Conservation (phyloP, 192 early-diverging fungal species). For the Haplosporangium gracile region DNA sequence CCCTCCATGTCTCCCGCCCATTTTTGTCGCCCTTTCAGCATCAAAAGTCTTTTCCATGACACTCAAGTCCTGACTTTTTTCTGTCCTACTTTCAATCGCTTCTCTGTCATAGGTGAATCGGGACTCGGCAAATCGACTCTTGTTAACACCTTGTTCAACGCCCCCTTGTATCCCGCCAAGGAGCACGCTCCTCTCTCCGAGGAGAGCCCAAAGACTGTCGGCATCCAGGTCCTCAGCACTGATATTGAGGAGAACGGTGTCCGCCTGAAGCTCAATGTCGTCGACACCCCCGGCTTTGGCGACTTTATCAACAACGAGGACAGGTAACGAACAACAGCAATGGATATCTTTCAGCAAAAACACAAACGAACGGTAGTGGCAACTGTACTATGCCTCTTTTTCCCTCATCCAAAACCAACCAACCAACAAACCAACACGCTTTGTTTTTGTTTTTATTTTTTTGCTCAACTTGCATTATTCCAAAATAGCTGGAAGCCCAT, state of each 20-base stretch:
- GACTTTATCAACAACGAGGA: constrained; percentile 99
- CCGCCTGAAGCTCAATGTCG: constrained; percentile 92
- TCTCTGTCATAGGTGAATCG: constrained; percentile 78
- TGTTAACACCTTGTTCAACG: constrained; percentile 97
- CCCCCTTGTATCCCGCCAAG: constrained; percentile 89
- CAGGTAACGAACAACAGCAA: constrained; percentile 63
- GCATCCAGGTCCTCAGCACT: constrained; percentile 80
- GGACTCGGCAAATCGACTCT: constrained; percentile 98
- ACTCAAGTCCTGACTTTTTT: background rate
- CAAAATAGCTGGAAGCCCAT: constrained; percentile 95
- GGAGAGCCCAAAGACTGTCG: constrained; percentile 79
- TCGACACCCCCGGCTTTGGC: constrained; percentile 98
- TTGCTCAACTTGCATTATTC: constrained; percentile 17
- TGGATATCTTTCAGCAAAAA: background rate
- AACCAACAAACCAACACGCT: too few relatives aligned
- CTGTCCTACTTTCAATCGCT: background rate
- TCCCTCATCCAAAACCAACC: background rate
- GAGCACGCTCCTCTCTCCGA: constrained; percentile 76
- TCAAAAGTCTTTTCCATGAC: background rate
- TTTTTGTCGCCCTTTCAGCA: background rate
- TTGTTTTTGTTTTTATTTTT: background rate
- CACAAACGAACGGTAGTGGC: background rate
- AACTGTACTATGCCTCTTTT: background rate
- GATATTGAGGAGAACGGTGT: constrained; percentile 99
- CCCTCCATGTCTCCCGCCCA: too few relatives aligned